These are phyloP conservation scores for Rubroboletus satanas DNA, from an alignment of 768 basidiomycete species.

Conservation along the genomic window DNA sequence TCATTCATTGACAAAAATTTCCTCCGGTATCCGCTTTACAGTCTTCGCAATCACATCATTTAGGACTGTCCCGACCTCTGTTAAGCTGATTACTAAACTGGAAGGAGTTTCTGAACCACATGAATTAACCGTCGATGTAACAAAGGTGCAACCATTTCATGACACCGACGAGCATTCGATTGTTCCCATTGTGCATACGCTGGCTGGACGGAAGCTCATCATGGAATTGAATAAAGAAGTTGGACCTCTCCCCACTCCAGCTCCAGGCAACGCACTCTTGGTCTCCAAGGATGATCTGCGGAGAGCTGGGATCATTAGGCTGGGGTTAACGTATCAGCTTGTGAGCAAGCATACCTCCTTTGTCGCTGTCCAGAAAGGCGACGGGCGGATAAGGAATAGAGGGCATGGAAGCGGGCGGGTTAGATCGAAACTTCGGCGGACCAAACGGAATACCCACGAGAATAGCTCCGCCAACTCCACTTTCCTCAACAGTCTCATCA, in stretches of 20 bases:
- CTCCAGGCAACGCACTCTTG: constrained; percentile 22
- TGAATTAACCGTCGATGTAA: constrained; percentile 20
- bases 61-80: constrained; percentile 20
- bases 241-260: constrained; percentile 32
- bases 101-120: constrained; percentile 22
- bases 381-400: constrained; percentile 12
- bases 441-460: too few relatives aligned
- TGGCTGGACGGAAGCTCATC: constrained; percentile 54
- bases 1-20: constrained; percentile 28
- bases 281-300: constrained; percentile 33
- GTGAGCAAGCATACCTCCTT: constrained; percentile 54
- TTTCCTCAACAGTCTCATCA: too few relatives aligned
- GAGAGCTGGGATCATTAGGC: constrained; percentile 44
- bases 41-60: constrained; percentile 32
- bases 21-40: constrained; percentile 32
- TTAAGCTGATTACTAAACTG: constrained; percentile 28
- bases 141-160: constrained; percentile 25
- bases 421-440: background rate
- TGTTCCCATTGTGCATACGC: constrained; percentile 44
- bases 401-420: constrained; percentile 9
- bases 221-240: constrained; percentile 42
- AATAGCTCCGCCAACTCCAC: too few relatives aligned
- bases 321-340: constrained; percentile 51
- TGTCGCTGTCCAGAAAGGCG: constrained; percentile 45
- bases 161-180: constrained; percentile 7